Evolutionary conservation across 305 asterid species (phyloP), one percentile per base, ranked within the genome.

Genomic region (Fraxinus nigra): DNA sequence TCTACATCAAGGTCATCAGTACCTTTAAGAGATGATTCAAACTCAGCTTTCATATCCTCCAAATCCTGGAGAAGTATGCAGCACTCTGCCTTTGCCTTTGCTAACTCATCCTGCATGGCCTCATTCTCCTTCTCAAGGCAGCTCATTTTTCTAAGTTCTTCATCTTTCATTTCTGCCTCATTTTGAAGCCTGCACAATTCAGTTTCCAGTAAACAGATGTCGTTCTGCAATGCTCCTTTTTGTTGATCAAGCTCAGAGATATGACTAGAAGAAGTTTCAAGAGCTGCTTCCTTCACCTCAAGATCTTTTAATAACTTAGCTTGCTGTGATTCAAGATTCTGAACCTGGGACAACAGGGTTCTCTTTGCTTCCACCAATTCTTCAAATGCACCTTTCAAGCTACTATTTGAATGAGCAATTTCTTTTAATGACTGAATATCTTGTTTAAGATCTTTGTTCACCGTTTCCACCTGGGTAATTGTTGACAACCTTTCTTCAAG

Each of bases 71-170:
- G 78, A 78, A 93, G 85, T 67, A 72, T 84, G 82, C 79, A 26
- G 37, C 84, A 65, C 72, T 87, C 92, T 78, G 77, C 89, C 85
- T 90, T 88, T 54, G 85, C 43, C 79, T 84, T 85, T 40, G 77
- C 85, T 69, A 93, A 80, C 81, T 84, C 88, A 85, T 40, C 82
- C 79, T 82, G 88, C 87, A 91, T 84, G 76, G 65, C 79, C 80
- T 82, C 88, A 56, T 89, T 92, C 84, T 88, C 94, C 83, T 77
- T 87, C 92, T 91, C 95, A 78, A 91, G 87, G 86, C 86, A 87
- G 82, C 78, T 85, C 69, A 89, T 79, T 81, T 85, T 88, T 65
- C 82, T 84, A 78, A 88, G 87, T 84, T 90, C 92, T 20, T 84
- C 87, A 35, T 91, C 89, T 86, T 91, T 92, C 80, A 20, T 83